Evolutionary conservation across 371 early-diverging fungal species (phyloP), one percentile per base, ranked within the genome.

Genomic region (Coemansia sp.): DNA sequence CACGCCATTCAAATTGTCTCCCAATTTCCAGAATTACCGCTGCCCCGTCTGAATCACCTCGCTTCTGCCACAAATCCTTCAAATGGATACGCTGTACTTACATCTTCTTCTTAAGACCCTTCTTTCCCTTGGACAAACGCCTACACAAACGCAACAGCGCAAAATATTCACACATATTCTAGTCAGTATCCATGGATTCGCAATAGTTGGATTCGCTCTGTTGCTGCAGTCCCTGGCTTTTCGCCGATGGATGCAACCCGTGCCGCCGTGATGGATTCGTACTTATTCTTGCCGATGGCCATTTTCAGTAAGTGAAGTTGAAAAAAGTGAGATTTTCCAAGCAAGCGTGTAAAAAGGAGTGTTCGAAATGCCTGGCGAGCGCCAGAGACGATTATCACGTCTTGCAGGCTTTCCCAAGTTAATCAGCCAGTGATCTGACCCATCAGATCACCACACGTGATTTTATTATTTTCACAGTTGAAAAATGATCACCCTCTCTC

Each of bases 211-310:
- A 54, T 54, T 16, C 54, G 53, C 21, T 31, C 8, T 22, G 26
- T 5, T 21, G 5, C 45, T n/a, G 13, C 45, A 42, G 34, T 34
- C 5, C 34, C 34, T 42, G 45, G n/a, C 3, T 42, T 42, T 42
- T 42, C n/a, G 47, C 26, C 34, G 10, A 58, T 64, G 65, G 65
- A 64, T 64, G n/a, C 66, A 22, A 48, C 6, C 34, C 34, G 34
- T n/a, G 45, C 11, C 24, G 29, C 31, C 60, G 59, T 26, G 48
- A 60, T 63, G 58, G 72, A 60, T 58, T 82, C 89, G 81, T 84
- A 90, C 94, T 93, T 95, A 86, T 95, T 95, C 88, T 95, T 95
- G 83, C 95, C 95, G 81, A 94, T 90, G 83, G 95, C 94, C 84
- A 84, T 83, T 53, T 66, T 75, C 59, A 34, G 34, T 48, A 56